phyloP scores from a whole-genome alignment of 2,329 filamentous ascomycete species.

The Mycogone perniciosa region DNA sequence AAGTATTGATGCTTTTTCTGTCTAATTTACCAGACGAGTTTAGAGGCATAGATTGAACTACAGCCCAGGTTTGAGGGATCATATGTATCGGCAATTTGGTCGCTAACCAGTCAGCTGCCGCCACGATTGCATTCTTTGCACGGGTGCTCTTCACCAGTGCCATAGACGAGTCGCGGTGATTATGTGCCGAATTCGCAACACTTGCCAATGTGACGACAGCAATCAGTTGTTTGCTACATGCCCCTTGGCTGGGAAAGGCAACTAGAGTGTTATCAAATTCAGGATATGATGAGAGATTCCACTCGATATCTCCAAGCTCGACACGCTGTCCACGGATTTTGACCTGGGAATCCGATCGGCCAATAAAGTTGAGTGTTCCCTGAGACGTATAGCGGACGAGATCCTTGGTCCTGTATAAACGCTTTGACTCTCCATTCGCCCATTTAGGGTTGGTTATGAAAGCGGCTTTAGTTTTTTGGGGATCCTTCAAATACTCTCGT shows the following conservation, averaged over 20 bases:
- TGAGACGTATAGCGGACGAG: slow-evolving; percentile 19
- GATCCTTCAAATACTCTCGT: neutral
- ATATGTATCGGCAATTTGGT: too few species aligned
- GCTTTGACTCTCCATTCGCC: neutral
- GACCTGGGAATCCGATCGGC: slow-evolving; percentile 49
- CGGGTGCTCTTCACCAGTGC: too few species aligned
- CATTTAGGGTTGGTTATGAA: neutral
- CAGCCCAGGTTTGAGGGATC: too few species aligned
- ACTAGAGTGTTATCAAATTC: neutral
- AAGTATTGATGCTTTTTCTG: too few species aligned
- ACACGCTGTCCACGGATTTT: slow-evolving; percentile 50
- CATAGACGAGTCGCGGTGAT: neutral
- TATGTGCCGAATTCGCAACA: neutral
- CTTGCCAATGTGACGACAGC: neutral
- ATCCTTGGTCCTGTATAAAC: slow-evolving; percentile 13
- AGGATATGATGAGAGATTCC: neutral
- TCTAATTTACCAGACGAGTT: too few species aligned
- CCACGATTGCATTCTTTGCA: too few species aligned
- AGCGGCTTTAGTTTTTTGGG: neutral
- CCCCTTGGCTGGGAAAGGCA: slow-evolving; percentile 1
- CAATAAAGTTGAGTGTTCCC: slow-evolving; percentile 35
- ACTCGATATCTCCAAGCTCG: slow-evolving; percentile 31
- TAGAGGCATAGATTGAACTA: too few species aligned
- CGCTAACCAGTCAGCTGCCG: too few species aligned
- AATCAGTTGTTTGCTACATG: neutral